Conservation (phyloP, 371 early-diverging fungal species). For the Dichotomocladium elegans region DNA sequence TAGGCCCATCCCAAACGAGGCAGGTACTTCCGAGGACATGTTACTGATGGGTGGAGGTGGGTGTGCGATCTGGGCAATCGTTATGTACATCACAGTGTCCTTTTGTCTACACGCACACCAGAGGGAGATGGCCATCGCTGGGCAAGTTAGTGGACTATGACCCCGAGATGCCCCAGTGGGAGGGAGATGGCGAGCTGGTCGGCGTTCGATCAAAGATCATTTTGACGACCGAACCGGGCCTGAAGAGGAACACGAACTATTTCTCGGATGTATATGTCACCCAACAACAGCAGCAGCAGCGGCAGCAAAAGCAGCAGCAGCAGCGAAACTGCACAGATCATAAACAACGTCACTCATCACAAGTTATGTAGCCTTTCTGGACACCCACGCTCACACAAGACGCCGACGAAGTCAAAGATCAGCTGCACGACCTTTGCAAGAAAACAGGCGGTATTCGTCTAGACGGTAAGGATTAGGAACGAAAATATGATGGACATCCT, state of each 20-base stretch:
- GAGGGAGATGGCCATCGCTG: constrained; percentile 23
- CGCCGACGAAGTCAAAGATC: constrained; percentile 3
- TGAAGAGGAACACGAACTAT: constrained; percentile 7
- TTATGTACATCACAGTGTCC: constrained; percentile 22
- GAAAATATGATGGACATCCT: not conserved
- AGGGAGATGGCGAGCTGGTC: constrained; percentile 44
- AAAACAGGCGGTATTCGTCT: constrained; percentile 17
- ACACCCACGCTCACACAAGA: constrained; percentile 14
- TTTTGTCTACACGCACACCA: constrained; percentile 23
- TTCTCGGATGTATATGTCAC: constrained; percentile 21
- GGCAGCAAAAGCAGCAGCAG: too few species aligned
- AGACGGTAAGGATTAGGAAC: constrained; percentile 6
- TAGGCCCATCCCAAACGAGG: constrained; percentile 4
- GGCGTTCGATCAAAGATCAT: constrained; percentile 36
- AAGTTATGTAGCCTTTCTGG: constrained; percentile 22
- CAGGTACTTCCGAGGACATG: too few species aligned
- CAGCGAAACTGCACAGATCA: too few species aligned
- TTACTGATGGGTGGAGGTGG: too few species aligned
- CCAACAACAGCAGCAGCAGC: too few species aligned
- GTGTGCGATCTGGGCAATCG: not conserved
- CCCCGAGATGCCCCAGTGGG: constrained; percentile 45
- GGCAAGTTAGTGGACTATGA: constrained; percentile 39
- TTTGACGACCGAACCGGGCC: constrained; percentile 16
- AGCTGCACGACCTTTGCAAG: constrained; percentile 16
- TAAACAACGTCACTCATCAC: too few species aligned